Conservation (phyloP, 352 stramenopile genomes). For the Phytophthora cryptogea region DNA sequence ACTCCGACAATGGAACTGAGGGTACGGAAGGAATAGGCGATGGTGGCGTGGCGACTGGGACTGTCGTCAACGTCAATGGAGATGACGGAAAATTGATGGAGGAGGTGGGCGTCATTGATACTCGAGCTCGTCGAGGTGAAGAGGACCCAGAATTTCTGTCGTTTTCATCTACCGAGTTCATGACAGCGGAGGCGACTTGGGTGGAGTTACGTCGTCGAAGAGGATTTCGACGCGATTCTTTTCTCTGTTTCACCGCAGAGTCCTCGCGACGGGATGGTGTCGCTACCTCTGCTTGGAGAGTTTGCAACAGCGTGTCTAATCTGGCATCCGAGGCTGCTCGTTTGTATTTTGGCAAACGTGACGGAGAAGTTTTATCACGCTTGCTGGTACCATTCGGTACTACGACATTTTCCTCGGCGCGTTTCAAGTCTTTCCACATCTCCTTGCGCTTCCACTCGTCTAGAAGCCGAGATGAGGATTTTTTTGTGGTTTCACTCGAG, state of each 20-base stretch:
- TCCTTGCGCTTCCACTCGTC: slow-evolving; percentile 78
- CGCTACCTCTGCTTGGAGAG: slow-evolving; percentile 31
- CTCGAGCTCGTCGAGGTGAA: slow-evolving; percentile 10
- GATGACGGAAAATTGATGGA: slow-evolving; percentile 12
- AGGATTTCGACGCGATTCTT: slow-evolving; percentile 19
- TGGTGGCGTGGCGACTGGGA: slow-evolving; percentile 5
- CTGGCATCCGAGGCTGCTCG: slow-evolving; percentile 31
- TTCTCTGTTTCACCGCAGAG: slow-evolving; percentile 16
- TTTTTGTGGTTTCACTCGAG: slow-evolving; percentile 33
- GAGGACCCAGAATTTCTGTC: slow-evolving; percentile 9
- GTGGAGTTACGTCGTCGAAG: slow-evolving; percentile 20
- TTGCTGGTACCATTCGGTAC: slow-evolving; percentile 17
- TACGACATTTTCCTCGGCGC: slow-evolving; percentile 57
- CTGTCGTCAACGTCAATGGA: slow-evolving; percentile 8
- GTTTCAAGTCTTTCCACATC: slow-evolving; percentile 77
- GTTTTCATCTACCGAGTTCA: slow-evolving; percentile 11
- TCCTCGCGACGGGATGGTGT: slow-evolving; percentile 10
- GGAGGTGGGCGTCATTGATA: slow-evolving; percentile 10
- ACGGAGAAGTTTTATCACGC: slow-evolving; percentile 15
- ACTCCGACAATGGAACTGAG: slow-evolving; percentile 30
- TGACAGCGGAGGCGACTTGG: slow-evolving; percentile 7
- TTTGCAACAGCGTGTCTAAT: slow-evolving; percentile 37
- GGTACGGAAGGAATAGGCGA: background rate
- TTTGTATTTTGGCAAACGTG: slow-evolving; percentile 21
- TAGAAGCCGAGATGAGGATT: slow-evolving; percentile 52